phyloP scores from a whole-genome alignment of 2,329 filamentous ascomycete species.

The Lachnellula hyalina region DNA sequence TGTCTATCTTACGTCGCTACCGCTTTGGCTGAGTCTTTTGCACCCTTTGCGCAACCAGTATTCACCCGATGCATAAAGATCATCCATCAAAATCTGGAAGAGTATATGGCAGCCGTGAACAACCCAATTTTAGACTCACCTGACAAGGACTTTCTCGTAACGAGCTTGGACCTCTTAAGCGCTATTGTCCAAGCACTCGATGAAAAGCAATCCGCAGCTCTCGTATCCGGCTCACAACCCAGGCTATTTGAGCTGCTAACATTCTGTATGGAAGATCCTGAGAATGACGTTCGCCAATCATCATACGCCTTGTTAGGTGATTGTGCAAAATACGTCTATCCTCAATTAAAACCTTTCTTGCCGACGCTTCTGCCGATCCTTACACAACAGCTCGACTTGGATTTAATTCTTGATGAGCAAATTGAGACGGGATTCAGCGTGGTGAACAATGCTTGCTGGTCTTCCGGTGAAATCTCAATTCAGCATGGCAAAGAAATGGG shows the following conservation, averaged over 20 bases:
- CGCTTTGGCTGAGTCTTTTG: slow-evolving; percentile 75
- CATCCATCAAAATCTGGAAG: slow-evolving; percentile 85
- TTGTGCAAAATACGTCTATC: slow-evolving; percentile 87
- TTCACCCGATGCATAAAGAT: slow-evolving; percentile 86
- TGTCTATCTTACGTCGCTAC: slow-evolving; percentile 92
- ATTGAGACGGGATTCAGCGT: slow-evolving; percentile 84
- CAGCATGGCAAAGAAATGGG: slow-evolving; percentile 69
- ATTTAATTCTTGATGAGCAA: slow-evolving; percentile 69
- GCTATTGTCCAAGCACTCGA: slow-evolving; percentile 89
- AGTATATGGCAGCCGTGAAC: slow-evolving; percentile 63
- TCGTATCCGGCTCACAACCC: slow-evolving; percentile 71
- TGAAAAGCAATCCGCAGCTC: slow-evolving; percentile 63
- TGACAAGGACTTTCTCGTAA: slow-evolving; percentile 96
- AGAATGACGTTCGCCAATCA: slow-evolving; percentile 92
- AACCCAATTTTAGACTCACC: slow-evolving; percentile 68
- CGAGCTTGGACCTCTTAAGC: slow-evolving; percentile 87
- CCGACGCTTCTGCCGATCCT: slow-evolving; percentile 71
- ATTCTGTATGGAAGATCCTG: slow-evolving; percentile 86
- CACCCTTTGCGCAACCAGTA: slow-evolving; percentile 79
- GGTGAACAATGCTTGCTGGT: slow-evolving; percentile 98
- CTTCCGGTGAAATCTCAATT: slow-evolving; percentile 84
- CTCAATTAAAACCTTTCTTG: slow-evolving; percentile 70
- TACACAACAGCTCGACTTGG: slow-evolving; percentile 82
- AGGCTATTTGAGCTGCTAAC: slow-evolving; percentile 85
- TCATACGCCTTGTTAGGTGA: slow-evolving; percentile 93